Base-by-base conservation (phyloP, 257 asterid genomes). In the Catharanthus roseus region DNA sequence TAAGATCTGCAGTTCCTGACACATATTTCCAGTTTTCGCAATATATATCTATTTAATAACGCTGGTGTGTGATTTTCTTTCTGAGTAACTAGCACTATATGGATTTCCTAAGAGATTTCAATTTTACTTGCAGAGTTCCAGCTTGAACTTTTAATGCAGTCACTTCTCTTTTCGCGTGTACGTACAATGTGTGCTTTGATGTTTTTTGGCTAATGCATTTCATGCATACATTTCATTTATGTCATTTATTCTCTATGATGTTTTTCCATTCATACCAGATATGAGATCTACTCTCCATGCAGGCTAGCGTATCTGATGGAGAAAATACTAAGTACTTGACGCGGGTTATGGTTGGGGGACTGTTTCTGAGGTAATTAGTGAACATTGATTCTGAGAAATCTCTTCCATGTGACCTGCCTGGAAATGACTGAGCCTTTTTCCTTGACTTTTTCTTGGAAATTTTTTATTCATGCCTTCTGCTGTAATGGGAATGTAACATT, bases 61-160 rank as follows among this genome's bases (percentile, higher is more conserved):
- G 56, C 65, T 29, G 21, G 16, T 10, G 39, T 28, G 9, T 45
- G 34, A 60, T 44, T 16, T 36, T 53, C 24, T 44, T 23, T 29
- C 33, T 23, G 41, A 58, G 31, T 38, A 63, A 18, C 18, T 15
- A 21, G 13, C 68, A 29, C 34, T 18, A n/a, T 57, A 49, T 67
- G 36, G 57, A 39, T 18, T 7, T 28, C 49, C 51, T 67, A 29
- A 44, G 47, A 49, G 54, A 65, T 69, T 75, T 69, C 33, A 29
- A 23, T 62, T 62, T 74, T 65, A 78, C 74, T 78, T 88, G 87
- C 97, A 95, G 99, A 91, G 51, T 95, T 95, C 85, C 97, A 80
- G 95, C 93, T 95, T 44, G 99, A 91, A 81, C 93, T 95, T 67
- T 79, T 91, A 85, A 95, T 91, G 97, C 99, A 95, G 82, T 95